Evolutionary conservation across 75 land plant genomes (phyloP).

Genomic region (Pinus taeda): DNA sequence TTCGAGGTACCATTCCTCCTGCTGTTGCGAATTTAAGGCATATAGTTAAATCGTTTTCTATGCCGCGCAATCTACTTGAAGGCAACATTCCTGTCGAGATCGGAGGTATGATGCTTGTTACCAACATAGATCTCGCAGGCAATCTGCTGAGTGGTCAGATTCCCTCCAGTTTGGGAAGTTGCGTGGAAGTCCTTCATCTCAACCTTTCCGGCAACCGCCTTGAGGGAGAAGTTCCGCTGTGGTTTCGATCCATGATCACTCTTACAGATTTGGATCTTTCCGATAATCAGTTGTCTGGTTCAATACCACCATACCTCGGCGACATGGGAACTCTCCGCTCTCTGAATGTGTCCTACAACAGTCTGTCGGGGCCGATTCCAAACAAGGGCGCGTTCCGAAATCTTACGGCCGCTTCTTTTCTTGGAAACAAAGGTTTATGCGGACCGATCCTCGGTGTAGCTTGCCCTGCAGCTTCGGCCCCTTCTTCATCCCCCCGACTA

Average conservation of each 20-base stretch:
- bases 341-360: conserved; percentile 25
- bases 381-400: conserved; percentile 13
- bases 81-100: conserved; percentile 48
- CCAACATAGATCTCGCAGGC: conserved; percentile 40
- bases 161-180: conserved; percentile 54
- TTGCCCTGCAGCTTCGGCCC: conserved; percentile 4
- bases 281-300: conserved; percentile 19
- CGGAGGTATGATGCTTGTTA: conserved; percentile 39
- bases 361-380: conserved; percentile 23
- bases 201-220: conserved; percentile 23
- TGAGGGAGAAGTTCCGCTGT: conserved; percentile 18
- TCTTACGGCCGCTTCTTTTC: conserved; percentile 12
- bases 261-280: conserved; percentile 29
- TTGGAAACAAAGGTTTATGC: conserved; percentile 26
- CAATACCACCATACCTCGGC: conserved; percentile 16
- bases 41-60: conserved; percentile 37
- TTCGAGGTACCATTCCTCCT: conserved; percentile 42
- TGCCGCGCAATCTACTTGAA: conserved; percentile 39
- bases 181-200: conserved; percentile 33
- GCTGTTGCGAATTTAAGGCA: conserved; percentile 23
- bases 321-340: conserved; percentile 6
- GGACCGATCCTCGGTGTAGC: conserved; percentile 2
- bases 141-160: conserved; percentile 55
- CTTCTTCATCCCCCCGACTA: not conserved
- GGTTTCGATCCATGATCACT: conserved; percentile 15